A percentile compares a stretch with the other conserved stretches of the same genome.
These are phyloP conservation scores for Torulaspora delbrueckii DNA, from an alignment of 805 yeast species.

Conservation along the genomic window DNA sequence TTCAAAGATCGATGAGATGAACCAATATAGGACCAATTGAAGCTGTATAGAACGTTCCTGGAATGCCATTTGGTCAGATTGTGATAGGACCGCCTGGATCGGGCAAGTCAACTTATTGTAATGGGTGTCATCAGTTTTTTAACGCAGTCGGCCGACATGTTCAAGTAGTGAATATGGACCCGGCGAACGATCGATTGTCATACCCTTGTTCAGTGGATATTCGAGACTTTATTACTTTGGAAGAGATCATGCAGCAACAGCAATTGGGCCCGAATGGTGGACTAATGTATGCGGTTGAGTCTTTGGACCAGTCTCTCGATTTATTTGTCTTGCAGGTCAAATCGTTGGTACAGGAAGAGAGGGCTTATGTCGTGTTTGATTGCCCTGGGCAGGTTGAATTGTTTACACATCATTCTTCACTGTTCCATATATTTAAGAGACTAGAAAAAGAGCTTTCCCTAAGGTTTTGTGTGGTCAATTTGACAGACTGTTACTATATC, in stretches of 20 bases:
- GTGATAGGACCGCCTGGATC: slow-evolving; percentile 98
- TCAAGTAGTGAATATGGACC: slow-evolving; percentile 83
- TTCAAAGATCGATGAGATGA: slow-evolving; percentile 3
- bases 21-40: neutral
- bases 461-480: slow-evolving; percentile 76
- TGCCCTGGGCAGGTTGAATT: slow-evolving; percentile 97
- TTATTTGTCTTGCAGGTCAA: slow-evolving; percentile 53
- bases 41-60: neutral
- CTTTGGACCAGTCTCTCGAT: slow-evolving; percentile 51
- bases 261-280: slow-evolving; percentile 86
- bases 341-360: slow-evolving; percentile 50
- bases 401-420: slow-evolving; percentile 81
- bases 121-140: slow-evolving; percentile 87
- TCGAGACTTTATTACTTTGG: slow-evolving; percentile 68
- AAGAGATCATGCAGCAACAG: slow-evolving; percentile 70
- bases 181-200: slow-evolving; percentile 71
- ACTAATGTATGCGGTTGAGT: slow-evolving; percentile 79
- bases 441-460: slow-evolving; percentile 62
- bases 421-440: slow-evolving; percentile 59
- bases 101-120: slow-evolving; percentile 92
- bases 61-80: slow-evolving; percentile 75
- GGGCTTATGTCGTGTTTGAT: slow-evolving; percentile 70
- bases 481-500: slow-evolving; percentile 76
- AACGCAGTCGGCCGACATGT: slow-evolving; percentile 91
- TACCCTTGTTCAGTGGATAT: slow-evolving; percentile 76